Percentiles rank a stretch among this genome's conserved stretches.
Conservation (phyloP, 306 rosid species). For the Fagus sylvatica region DNA sequence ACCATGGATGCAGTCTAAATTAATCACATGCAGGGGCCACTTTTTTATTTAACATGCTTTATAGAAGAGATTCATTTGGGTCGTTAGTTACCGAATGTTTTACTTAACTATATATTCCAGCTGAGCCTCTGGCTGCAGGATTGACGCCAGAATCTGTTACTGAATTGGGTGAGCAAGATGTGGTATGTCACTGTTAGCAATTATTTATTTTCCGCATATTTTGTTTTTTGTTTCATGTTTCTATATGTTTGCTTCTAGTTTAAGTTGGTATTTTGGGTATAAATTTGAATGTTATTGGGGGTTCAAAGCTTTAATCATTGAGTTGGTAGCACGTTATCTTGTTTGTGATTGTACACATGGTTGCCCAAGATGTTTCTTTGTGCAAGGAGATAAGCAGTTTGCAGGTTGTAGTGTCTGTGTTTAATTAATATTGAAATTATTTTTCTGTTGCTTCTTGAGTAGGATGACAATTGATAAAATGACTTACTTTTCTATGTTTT, state of each 20-base stretch:
- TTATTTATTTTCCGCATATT: background rate
- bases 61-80: background rate
- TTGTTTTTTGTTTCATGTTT: background rate
- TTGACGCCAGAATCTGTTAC: conserved; percentile 25
- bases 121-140: conserved; percentile 34
- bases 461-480: background rate
- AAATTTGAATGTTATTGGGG: background rate
- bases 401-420: background rate
- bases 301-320: background rate
- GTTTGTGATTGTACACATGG: too few species aligned
- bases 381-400: background rate
- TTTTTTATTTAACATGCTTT: background rate
- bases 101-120: conserved; percentile 38
- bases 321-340: background rate
- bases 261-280: background rate
- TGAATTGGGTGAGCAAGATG: conserved; percentile 31
- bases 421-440: background rate
- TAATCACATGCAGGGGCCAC: background rate
- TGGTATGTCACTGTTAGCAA: conserved; percentile 29
- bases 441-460: background rate
- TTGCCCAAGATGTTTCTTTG: background rate
- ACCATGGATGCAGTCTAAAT: too few species aligned
- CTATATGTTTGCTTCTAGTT: conserved; percentile 14
- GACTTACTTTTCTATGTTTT: background rate
- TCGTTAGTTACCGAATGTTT: background rate